Evolutionary conservation across 352 stramenopile species (phyloP).

Genomic region (Nothophytophthora sp.): DNA sequence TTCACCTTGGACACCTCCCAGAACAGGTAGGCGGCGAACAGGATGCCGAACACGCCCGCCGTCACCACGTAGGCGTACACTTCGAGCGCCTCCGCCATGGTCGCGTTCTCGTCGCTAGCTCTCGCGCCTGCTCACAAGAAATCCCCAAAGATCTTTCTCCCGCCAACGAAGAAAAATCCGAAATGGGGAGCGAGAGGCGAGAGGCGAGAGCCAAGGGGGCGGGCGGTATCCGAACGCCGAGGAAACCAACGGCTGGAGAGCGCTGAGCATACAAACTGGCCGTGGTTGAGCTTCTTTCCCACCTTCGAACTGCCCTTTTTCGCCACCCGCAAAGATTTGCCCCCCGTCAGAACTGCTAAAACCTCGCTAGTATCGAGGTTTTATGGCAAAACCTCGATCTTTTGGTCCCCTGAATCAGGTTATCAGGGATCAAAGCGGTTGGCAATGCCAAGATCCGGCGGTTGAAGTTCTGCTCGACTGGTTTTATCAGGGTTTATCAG

Average conservation of each 20-base stretch:
- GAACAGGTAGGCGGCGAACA: conserved; percentile 86
- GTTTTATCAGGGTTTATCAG: no score
- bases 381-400: conserved; percentile 9
- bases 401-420: no score
- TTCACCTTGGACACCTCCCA: conserved; percentile 90
- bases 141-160: not conserved
- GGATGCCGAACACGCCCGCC: conserved; percentile 71
- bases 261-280: conserved; percentile 38
- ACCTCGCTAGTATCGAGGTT: not conserved
- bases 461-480: no score
- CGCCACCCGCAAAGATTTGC: conserved; percentile 22
- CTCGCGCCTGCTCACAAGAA: no score
- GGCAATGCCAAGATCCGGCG: conserved; percentile 3
- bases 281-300: no score
- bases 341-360: conserved; percentile 21
- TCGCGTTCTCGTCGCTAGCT: conserved; percentile 11
- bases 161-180: conserved; percentile 58
- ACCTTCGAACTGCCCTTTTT: conserved; percentile 25
- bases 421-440: no score
- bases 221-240: no score
- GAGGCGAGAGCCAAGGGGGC: no score
- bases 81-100: conserved; percentile 62
- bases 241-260: conserved; percentile 21
- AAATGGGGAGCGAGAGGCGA: conserved; percentile 34
- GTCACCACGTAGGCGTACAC: conserved; percentile 67